Evolutionary conservation across 2,329 filamentous ascomycete genomes (phyloP), one percentile per base, ranked within the genome.

Genomic region (Camillea tinctor): DNA sequence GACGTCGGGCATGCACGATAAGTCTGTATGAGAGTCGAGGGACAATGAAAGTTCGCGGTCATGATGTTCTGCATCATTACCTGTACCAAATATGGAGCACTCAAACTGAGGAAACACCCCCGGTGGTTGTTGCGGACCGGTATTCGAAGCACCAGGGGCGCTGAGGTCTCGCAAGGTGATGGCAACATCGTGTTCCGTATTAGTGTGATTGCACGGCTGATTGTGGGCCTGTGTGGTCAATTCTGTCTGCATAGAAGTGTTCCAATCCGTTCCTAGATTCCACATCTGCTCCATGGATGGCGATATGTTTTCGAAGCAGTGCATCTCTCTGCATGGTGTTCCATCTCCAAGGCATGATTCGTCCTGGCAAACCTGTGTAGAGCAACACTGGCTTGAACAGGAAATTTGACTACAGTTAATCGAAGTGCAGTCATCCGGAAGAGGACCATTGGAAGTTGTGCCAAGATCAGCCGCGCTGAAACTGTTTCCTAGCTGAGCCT

Each of bases 141-240:
- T 8, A 50, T 59, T 55, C 11, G 61, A 48, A 49, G 61, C 56
- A 23, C 56, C 66, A 4, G 70, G 70, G 3, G 63, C 67, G 36
- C 66, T 64, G 24, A 74, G 56, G 52, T 72, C 63, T 24, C 67
- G 64, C 22, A 74, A 56, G 2, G 71, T 70, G 20, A 64, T 61
- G 9, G 71, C 71, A 50, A 69, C 71, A 50, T 69, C 66, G 40
- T 74, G 72, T 44, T 74, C 72, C 6, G 70, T 67, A 48, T 70
- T 63, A 8, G 69, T 71, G 57, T 71, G 69, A 54, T 70, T 71
- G 52, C 68, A 71, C 13, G 64, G 63, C 26, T 64, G 36, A 19
- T 23, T 63, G 56, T 24, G 56, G n/a, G 7, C 30, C 13, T 9
- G 62, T 50, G 30, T 54, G 4, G n/a, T 56, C 48, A 60, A 54